These are phyloP conservation scores for Discostella stelligeroides DNA, from an alignment of 108 stramenopile species.

Conservation along the genomic window DNA sequence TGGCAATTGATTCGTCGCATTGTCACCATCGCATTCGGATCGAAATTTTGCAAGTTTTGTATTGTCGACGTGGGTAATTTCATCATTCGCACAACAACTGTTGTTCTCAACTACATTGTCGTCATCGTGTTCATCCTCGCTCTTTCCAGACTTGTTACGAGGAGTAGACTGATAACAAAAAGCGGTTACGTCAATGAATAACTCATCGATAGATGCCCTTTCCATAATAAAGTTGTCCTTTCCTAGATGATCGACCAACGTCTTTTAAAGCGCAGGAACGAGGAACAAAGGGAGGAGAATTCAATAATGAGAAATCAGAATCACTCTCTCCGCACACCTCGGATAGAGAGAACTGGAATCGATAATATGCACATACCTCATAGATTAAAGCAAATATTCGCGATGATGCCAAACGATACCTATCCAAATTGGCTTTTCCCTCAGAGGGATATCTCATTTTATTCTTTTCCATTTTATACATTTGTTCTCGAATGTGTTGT, in stretches of 20 bases:
- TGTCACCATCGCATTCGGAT: constrained; percentile 12
- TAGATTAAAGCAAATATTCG: constrained; percentile 74
- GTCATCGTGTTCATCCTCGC: constrained; percentile 7
- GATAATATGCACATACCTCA: constrained; percentile 45
- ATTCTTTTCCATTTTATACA: constrained; percentile 57
- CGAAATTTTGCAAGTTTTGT: constrained; percentile 19
- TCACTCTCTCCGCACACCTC: too few relatives aligned
- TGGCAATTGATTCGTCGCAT: constrained; percentile 20
- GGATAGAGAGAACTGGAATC: too few relatives aligned
- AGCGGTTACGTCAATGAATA: constrained; percentile 83
- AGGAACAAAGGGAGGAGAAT: neutral
- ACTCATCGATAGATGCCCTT: constrained; percentile 85
- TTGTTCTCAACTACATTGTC: constrained; percentile 23
- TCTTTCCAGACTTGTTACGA: neutral
- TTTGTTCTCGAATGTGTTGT: constrained; percentile 45
- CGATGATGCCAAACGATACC: constrained; percentile 71
- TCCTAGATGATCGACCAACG: constrained; percentile 25
- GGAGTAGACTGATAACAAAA: constrained; percentile 53
- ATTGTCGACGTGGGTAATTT: neutral
- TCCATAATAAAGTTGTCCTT: constrained; percentile 68
- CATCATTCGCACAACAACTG: constrained; percentile 10
- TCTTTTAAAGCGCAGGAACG: constrained; percentile 9
- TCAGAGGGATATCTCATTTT: constrained; percentile 58
- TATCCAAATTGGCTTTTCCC: constrained; percentile 87
- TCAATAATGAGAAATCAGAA: too few relatives aligned